Evolutionary conservation across 768 basidiomycete genomes (phyloP).

Genomic region (Coprinopsis marcescibilis): DNA sequence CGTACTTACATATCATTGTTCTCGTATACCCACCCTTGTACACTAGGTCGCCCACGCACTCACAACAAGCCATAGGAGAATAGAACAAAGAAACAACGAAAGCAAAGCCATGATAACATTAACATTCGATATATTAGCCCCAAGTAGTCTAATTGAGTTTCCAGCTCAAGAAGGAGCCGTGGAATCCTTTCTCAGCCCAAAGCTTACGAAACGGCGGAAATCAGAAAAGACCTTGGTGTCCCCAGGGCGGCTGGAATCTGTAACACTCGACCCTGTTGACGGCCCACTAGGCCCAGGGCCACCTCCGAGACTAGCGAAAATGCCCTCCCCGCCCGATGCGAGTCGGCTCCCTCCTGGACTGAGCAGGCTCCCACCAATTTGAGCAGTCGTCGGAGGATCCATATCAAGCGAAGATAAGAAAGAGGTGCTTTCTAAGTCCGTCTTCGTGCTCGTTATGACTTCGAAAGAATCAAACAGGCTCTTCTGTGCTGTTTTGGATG

Average conservation of each 20-base stretch:
- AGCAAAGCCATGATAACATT: no score
- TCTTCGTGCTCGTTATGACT: slow-evolving; percentile 87
- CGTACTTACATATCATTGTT: no score
- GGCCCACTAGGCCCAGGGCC: slow-evolving; percentile 57
- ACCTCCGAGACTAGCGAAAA: slow-evolving; percentile 53
- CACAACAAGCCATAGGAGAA: no score
- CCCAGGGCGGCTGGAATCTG: slow-evolving; percentile 32
- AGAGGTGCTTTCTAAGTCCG: slow-evolving; percentile 82
- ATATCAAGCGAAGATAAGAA: slow-evolving; percentile 94
- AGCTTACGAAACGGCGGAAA: slow-evolving; percentile 82
- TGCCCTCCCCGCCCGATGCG: slow-evolving; percentile 38
- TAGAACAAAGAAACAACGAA: no score
- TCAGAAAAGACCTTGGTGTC: slow-evolving; percentile 79
- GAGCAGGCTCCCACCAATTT: slow-evolving; percentile 45
- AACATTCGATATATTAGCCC: no score
- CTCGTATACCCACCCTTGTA: no score
- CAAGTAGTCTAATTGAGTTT: no score
- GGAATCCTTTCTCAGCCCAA: slow-evolving; percentile 76
- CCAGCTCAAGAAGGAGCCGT: slow-evolving; percentile 19
- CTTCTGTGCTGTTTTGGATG: slow-evolving; percentile 80
- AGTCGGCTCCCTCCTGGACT: slow-evolving; percentile 65
- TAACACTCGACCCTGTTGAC: slow-evolving; percentile 51
- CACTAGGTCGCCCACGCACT: no score
- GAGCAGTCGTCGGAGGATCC: slow-evolving; percentile 65
- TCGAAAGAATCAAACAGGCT: slow-evolving; percentile 88